Conservation (phyloP, 805 yeast species). For the Zygotorulaspora sp. region DNA sequence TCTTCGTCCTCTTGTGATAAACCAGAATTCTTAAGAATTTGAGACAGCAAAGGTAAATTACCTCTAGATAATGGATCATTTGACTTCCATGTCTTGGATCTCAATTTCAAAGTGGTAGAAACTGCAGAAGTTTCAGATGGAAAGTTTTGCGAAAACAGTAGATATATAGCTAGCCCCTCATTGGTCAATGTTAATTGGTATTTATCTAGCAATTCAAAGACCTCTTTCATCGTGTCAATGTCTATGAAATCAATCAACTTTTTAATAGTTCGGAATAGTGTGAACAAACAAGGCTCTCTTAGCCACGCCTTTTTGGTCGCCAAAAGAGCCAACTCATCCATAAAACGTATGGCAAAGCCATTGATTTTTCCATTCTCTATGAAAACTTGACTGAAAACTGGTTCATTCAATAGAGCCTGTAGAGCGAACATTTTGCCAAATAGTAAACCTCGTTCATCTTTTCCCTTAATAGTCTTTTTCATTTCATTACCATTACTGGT, state of each 20-base stretch:
- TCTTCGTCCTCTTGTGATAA: constrained; percentile 30
- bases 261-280: constrained; percentile 54
- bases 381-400: constrained; percentile 33
- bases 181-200: constrained; percentile 57
- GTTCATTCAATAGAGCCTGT: constrained; percentile 63
- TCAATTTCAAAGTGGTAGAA: constrained; percentile 13
- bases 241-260: constrained; percentile 25
- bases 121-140: constrained; percentile 5
- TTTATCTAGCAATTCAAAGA: constrained; percentile 46
- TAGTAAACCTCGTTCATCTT: constrained; percentile 70
- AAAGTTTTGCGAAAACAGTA: constrained; percentile 30
- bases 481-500: constrained; percentile 41
- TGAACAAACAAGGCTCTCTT: constrained; percentile 72
- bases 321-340: constrained; percentile 49
- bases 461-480: constrained; percentile 57
- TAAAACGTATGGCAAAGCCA: constrained; percentile 39
- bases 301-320: constrained; percentile 75
- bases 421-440: constrained; percentile 86
- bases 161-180: constrained; percentile 75
- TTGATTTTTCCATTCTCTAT: constrained; percentile 28
- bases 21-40: constrained; percentile 55
- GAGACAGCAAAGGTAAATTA: constrained; percentile 56
- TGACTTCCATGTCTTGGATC: constrained; percentile 51
- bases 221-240: constrained; percentile 18
- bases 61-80: constrained; percentile 71